Evolutionary conservation across 257 asterid genomes (phyloP).

Genomic region (Rauvolfia tetraphylla): DNA sequence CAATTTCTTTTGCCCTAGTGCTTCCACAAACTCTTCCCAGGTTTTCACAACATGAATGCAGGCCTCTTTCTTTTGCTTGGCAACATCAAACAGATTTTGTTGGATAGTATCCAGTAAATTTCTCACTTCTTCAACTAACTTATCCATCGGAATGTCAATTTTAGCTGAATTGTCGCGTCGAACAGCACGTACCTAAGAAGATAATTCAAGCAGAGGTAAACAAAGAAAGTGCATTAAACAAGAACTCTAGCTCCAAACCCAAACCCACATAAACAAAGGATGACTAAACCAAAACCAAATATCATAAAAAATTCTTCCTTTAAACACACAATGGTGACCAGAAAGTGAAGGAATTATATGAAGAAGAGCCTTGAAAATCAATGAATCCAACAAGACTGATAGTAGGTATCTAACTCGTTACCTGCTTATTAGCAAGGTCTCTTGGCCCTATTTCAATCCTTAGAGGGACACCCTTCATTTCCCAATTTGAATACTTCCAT

Average conservation of each 20-base stretch:
- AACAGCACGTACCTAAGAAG: conserved; percentile 73
- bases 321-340: neutral
- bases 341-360: neutral
- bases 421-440: conserved; percentile 89
- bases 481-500: conserved; percentile 99
- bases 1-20: conserved; percentile 80
- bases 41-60: conserved; percentile 62
- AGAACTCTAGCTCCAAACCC: neutral
- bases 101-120: conserved; percentile 59
- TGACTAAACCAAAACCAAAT: no score
- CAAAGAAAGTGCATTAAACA: neutral
- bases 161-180: conserved; percentile 77
- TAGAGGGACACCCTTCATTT: conserved; percentile 97
- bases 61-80: conserved; percentile 71
- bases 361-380: neutral
- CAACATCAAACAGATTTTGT: conserved; percentile 59
- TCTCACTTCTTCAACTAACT: conserved; percentile 48
- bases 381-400: neutral
- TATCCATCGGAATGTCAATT: conserved; percentile 64
- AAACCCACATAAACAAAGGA: no score
- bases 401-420: conserved; percentile 8
- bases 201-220: neutral
- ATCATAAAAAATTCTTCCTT: no score
- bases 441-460: conserved; percentile 97
- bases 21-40: conserved; percentile 79